Conservation (phyloP, 768 basidiomycete genomes). For the Trametes punicea region DNA sequence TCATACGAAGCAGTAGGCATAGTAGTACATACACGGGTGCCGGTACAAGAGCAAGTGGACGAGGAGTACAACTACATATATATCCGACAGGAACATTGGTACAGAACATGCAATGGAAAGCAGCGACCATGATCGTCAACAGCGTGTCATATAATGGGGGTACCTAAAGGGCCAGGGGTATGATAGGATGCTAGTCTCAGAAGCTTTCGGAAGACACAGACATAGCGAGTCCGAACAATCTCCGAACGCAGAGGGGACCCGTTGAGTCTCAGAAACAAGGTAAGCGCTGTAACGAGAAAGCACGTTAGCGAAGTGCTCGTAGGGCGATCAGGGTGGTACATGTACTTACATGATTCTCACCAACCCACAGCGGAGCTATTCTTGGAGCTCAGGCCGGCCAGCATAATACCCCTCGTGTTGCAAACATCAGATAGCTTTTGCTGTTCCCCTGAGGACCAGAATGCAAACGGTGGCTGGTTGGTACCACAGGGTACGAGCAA, state of each 20-base stretch:
- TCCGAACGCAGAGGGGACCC: neutral
- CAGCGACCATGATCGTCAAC: neutral
- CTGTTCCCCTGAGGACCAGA: conserved; percentile 31
- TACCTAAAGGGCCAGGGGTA: neutral
- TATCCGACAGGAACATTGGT: neutral
- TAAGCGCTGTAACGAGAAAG: neutral
- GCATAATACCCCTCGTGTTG: conserved; percentile 16
- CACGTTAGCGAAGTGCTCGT: neutral
- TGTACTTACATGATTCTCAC: neutral
- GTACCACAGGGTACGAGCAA: conserved; percentile 41
- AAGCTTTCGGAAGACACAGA: neutral
- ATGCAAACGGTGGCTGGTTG: conserved; percentile 37
- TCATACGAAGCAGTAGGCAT: too few relatives aligned
- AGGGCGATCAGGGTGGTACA: neutral
- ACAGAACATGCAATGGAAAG: neutral
- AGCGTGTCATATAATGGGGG: neutral
- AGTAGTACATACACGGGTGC: neutral
- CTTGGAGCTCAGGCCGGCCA: neutral
- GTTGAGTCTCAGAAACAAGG: neutral
- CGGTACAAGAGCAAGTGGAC: neutral
- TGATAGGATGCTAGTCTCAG: neutral
- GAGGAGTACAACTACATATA: conserved; percentile 1
- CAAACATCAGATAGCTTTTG: conserved; percentile 23
- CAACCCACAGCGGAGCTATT: neutral
- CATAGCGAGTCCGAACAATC: neutral